Evolutionary conservation across 2,329 filamentous ascomycete species (phyloP).

Genomic region (Aureobasidium vineae): DNA sequence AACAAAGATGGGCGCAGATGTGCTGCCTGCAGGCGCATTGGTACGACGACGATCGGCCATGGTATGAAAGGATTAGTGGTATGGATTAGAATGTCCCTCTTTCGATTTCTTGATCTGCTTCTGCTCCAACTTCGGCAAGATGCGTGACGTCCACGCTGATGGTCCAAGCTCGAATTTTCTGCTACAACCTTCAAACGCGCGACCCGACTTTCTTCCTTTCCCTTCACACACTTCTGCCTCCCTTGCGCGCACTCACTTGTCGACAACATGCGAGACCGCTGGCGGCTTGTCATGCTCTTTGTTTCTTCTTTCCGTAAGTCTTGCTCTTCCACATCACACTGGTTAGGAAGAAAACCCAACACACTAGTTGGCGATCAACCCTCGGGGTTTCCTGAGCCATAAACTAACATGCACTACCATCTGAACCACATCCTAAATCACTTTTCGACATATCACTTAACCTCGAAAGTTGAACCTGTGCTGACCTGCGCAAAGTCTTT

Average conservation of each 20-base stretch:
- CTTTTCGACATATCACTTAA: not conserved
- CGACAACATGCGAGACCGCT: constrained; percentile 20
- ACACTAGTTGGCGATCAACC: constrained; percentile 37
- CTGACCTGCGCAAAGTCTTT: constrained; percentile 21
- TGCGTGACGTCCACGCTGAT: not conserved
- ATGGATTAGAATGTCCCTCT: not conserved
- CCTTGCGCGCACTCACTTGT: not conserved
- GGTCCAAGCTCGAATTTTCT: constrained; percentile 22
- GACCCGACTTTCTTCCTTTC: constrained; percentile 12
- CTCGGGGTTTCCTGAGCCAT: constrained; percentile 36
- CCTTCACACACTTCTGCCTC: not conserved
- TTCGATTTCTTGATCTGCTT: constrained; percentile 16
- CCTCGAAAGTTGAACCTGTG: not conserved
- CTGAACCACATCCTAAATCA: constrained; percentile 34
- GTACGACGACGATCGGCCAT: constrained; percentile 87
- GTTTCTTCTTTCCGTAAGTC: constrained; percentile 9
- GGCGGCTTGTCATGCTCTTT: not conserved
- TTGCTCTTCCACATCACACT: not conserved
- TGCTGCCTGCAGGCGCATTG: constrained; percentile 80
- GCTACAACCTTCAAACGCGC: constrained; percentile 32
- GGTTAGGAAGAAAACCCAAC: constrained; percentile 33
- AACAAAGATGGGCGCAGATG: constrained; percentile 69
- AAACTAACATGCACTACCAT: constrained; percentile 46
- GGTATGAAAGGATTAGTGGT: constrained; percentile 24
- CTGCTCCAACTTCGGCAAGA: constrained; percentile 24